Conservation (phyloP, 2,329 filamentous ascomycete species). For the Epicoccum sorghinum region DNA sequence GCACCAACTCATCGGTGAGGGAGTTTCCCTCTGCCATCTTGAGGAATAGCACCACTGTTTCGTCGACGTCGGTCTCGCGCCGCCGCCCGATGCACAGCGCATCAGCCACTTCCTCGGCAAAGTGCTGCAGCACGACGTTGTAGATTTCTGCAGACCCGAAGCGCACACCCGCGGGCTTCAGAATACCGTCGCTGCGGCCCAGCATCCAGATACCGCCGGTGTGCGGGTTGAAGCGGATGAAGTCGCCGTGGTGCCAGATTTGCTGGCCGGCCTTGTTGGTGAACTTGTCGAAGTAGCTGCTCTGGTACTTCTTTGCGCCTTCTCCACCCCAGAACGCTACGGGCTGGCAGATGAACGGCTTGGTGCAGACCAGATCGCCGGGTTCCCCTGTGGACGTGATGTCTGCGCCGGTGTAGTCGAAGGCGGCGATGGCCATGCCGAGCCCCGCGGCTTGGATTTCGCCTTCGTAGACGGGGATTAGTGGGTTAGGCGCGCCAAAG, state of each 20-base stretch:
- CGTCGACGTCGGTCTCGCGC: conserved; percentile 73
- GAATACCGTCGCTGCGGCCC: conserved; percentile 86
- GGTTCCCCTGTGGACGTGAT: conserved; percentile 69
- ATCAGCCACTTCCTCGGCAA: conserved; percentile 78
- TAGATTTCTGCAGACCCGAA: conserved; percentile 97
- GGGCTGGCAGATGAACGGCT: conserved; percentile 89
- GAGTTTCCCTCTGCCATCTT: conserved; percentile 68
- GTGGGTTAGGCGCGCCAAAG: conserved; percentile 79
- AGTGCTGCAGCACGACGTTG: conserved; percentile 86
- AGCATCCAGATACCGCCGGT: conserved; percentile 89
- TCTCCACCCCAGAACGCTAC: conserved; percentile 82
- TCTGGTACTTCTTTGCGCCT: conserved; percentile 77
- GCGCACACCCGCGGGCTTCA: conserved; percentile 89
- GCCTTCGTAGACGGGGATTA: conserved; percentile 56
- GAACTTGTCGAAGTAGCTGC: conserved; percentile 89
- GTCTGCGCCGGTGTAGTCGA: conserved; percentile 61
- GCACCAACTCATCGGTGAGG: conserved; percentile 66
- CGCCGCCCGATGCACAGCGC: conserved; percentile 85
- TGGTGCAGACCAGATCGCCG: conserved; percentile 86
- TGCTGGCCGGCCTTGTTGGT: conserved; percentile 49
- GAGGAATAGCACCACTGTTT: conserved; percentile 87
- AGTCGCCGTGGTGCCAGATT: conserved; percentile 95
- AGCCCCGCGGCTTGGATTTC: conserved; percentile 58
- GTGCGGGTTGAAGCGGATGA: conserved; percentile 71
- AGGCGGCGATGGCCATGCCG: conserved; percentile 58